Base-by-base conservation (phyloP, 148 eudicot species). In the Arctostaphylos glauca region DNA sequence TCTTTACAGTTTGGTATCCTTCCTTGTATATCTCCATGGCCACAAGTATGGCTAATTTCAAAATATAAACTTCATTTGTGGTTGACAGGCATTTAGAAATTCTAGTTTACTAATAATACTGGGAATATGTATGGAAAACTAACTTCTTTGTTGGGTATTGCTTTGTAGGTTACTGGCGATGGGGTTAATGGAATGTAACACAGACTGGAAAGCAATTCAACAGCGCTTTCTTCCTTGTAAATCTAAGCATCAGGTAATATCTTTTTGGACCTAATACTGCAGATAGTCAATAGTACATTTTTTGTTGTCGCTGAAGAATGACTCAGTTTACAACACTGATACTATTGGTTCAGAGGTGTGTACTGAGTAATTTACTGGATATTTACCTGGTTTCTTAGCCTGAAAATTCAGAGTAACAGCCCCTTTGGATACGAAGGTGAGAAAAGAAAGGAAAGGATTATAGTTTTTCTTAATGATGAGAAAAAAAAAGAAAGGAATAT, bases 131-230 rank as follows among this genome's bases (percentile, higher is more conserved):
- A 53, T 77, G 47, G 68, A 31, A 31, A 67, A 46, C 74, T 77
- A 60, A 64, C 54, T 83, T 62, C 71, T 73, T 41, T 58, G 25
- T 54, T 70, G 81, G 70, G 70, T 76, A 79, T 53, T 66, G 43
- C 80, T 67, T 85, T 89, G 83, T 86, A 95, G 98, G 90, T 90
- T 95, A 88, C 85, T 95, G 59, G 96, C 98, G 0, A 62, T 88
- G 94, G 98, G 98, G 67, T 84, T 95, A 86, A 90, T 94, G 98
- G 96, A 95, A 79, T 95, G 88, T 86, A 95, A 95, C 85, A 89
- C 92, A 74, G 95, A 95, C 82, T 94, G 98, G 98, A 94, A 94
- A 84, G 89, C 95, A 70, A 95, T 95, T 86, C 96, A 91, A 62
- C 94, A 92, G 71, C 89, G 98, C 6, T 94, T 91, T 88, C 94